Percentiles rank a stretch among this genome's conserved stretches.
Conservation (phyloP, 768 basidiomycete genomes). For the Tylopilus rubrobrunneus region DNA sequence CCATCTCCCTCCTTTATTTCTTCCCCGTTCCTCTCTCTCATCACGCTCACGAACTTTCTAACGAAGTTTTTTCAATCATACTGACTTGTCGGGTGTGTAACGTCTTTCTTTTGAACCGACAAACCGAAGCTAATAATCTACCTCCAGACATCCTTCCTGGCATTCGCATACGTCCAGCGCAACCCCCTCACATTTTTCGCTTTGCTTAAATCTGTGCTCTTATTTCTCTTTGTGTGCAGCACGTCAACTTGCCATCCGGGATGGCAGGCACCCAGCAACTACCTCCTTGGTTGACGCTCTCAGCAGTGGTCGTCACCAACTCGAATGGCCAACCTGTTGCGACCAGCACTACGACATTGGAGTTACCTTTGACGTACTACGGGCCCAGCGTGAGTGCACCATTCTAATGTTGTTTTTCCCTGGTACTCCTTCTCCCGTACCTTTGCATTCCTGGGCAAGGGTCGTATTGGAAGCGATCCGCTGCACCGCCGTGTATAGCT, state of each 20-base stretch:
- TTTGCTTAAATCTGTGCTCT: conserved; percentile 5
- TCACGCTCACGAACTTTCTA: conserved; percentile 12
- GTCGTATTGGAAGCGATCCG: neutral
- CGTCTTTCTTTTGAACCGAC: neutral
- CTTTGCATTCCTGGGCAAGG: neutral
- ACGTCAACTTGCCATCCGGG: conserved; percentile 6
- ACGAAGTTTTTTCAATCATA: conserved; percentile 11
- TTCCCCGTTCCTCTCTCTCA: neutral
- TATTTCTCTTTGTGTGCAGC: conserved; percentile 2
- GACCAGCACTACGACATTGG: conserved; percentile 57
- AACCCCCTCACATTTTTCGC: neutral
- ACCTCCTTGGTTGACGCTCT: conserved; percentile 70
- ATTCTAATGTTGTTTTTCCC: neutral
- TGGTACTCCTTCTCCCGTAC: neutral
- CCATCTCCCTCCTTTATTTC: conserved; percentile 2
- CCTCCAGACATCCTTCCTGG: conserved; percentile 11
- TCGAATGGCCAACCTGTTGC: conserved; percentile 48
- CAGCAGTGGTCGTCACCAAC: conserved; percentile 49
- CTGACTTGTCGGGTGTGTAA: conserved; percentile 14
- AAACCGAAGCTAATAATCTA: neutral
- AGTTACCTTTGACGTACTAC: conserved; percentile 74
- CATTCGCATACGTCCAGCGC: conserved; percentile 3
- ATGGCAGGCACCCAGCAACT: conserved; percentile 54
- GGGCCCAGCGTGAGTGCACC: conserved; percentile 68
- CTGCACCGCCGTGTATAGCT: neutral